Evolutionary conservation across 495 filamentous ascomycete genomes (phyloP).

Genomic region (Lepraria neglecta): DNA sequence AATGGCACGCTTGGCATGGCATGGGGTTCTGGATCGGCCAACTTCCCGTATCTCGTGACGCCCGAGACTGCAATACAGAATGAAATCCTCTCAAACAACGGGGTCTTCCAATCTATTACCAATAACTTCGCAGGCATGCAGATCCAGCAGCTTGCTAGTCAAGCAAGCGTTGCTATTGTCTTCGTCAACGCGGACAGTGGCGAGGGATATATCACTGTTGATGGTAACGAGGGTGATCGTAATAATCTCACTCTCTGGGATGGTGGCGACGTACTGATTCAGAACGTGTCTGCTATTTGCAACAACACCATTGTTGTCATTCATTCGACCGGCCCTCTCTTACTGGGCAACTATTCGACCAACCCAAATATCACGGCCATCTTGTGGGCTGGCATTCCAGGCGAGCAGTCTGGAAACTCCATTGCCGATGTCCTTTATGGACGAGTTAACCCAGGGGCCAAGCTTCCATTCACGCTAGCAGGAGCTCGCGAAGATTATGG

Average conservation of each 20-base stretch:
- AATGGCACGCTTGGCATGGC: slow-evolving; percentile 86
- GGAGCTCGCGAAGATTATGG: slow-evolving; percentile 67
- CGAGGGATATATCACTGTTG: slow-evolving; percentile 78
- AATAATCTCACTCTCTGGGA: slow-evolving; percentile 91
- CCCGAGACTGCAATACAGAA: slow-evolving; percentile 80
- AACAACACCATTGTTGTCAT: slow-evolving; percentile 92
- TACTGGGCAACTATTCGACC: slow-evolving; percentile 69
- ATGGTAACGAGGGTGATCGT: slow-evolving; percentile 81
- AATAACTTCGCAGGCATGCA: slow-evolving; percentile 62
- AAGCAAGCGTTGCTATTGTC: slow-evolving; percentile 69
- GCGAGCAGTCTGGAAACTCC: slow-evolving; percentile 87
- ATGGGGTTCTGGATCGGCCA: slow-evolving; percentile 85
- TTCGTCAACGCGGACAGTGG: slow-evolving; percentile 86
- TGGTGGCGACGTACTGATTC: slow-evolving; percentile 71
- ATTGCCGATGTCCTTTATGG: slow-evolving; percentile 90
- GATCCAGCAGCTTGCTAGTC: slow-evolving; percentile 56
- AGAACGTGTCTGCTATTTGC: slow-evolving; percentile 66
- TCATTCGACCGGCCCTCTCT: slow-evolving; percentile 75
- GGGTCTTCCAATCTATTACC: slow-evolving; percentile 64
- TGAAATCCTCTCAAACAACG: slow-evolving; percentile 51
- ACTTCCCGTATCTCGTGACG: slow-evolving; percentile 88
- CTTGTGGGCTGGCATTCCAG: slow-evolving; percentile 87
- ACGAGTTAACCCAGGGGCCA: slow-evolving; percentile 74
- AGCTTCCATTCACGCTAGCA: slow-evolving; percentile 85
- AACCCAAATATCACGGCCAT: slow-evolving; percentile 92